Base-by-base conservation (phyloP, 441 rosid species). In the Adansonia gregorii region DNA sequence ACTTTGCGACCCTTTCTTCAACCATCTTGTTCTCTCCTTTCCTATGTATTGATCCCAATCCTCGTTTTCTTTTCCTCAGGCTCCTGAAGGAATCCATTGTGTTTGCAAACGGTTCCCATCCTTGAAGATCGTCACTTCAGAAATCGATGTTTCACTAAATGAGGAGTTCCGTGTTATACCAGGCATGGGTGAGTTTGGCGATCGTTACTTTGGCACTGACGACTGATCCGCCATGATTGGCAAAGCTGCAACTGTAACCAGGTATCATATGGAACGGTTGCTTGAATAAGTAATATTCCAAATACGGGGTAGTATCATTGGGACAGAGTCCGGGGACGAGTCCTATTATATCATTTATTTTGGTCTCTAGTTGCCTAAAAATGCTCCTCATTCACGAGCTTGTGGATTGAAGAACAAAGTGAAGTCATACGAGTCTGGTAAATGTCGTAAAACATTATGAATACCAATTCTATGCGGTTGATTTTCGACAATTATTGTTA, bases 171-270 rank as follows among this genome's bases (percentile, higher is more conserved):
- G 97, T 2, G 99, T 95, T 35, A 88, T 95, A 81, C 99, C 99
- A 0, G 99, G 99, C 17, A 76, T 95, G 87, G 99, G 97, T 12
- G 98, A 95, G 90, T 95, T 92, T 74, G 99, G 99, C 0, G 99
- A 95, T 81, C 97, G 95, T 12, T 95, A 95, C 89, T 95, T 95
- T 39, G 98, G 98, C 48, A 95, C 99, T 3, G 98, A 94, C 79
- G 98, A 94, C 80, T 92, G 83, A 86, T 61, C 15, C 31, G 31
- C n/a, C 58, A 20, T 71, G 49, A 9, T 27, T 6, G 48, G 19
- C n/a, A 48, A 48, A 14, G 54, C 14, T 61, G 56, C 72, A 31
- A 72, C 51, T 7, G 14, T 48, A 54, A 55, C 79, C 46, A 19
- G 22, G 22, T 66, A 45, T 43, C 64, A 69, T 11, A 76, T 65